Conservation (phyloP, 805 yeast genomes). For the Saturnispora galanensis region DNA sequence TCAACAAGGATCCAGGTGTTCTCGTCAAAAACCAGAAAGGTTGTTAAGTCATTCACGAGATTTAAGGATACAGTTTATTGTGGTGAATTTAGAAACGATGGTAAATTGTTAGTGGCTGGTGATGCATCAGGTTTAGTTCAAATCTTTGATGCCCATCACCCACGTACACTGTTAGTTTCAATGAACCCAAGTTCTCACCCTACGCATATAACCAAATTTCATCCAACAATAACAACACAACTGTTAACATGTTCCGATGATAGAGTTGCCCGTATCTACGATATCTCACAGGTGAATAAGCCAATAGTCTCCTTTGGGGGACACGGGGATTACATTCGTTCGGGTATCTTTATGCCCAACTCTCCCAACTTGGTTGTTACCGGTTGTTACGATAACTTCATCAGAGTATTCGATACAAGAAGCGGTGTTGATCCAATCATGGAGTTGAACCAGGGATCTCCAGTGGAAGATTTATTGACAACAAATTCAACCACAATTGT, state of each 20-base stretch:
- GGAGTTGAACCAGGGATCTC: constrained; percentile 61
- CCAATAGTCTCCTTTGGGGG: constrained; percentile 62
- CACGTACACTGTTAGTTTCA: constrained; percentile 70
- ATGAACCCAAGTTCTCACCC: constrained; percentile 80
- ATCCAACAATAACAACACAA: constrained; percentile 64
- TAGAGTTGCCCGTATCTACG: constrained; percentile 77
- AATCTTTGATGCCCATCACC: constrained; percentile 68
- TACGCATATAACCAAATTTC: constrained; percentile 88
- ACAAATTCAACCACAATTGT: constrained; percentile 66
- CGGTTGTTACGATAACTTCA: constrained; percentile 87
- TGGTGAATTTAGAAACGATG: constrained; percentile 87
- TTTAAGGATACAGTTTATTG: constrained; percentile 88
- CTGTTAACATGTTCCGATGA: constrained; percentile 88
- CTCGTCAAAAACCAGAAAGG: constrained; percentile 90
- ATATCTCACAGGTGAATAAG: constrained; percentile 65
- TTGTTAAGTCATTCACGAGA: constrained; percentile 71
- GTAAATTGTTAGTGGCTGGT: constrained; percentile 84
- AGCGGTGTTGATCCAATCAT: constrained; percentile 43
- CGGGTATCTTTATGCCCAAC: constrained; percentile 64
- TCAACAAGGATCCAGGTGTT: constrained; percentile 87
- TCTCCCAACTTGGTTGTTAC: constrained; percentile 71
- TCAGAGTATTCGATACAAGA: constrained; percentile 80
- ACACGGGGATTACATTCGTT: constrained; percentile 82
- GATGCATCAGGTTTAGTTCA: constrained; percentile 93
- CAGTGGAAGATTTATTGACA: constrained; percentile 79